Conservation (phyloP, 2,329 filamentous ascomycete genomes). For the Fusarium clavum region DNA sequence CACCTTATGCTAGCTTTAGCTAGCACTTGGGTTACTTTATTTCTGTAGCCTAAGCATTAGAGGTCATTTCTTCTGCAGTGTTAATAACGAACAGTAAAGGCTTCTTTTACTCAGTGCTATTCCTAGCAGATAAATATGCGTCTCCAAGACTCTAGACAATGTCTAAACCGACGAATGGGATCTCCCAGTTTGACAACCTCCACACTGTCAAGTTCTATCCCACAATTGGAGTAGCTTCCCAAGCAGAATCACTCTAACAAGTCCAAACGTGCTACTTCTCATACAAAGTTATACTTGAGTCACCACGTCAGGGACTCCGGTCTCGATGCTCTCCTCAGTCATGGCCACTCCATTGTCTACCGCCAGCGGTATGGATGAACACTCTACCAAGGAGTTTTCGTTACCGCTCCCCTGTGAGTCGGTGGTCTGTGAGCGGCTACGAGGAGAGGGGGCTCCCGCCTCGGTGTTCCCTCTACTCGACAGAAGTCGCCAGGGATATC, state of each 20-base stretch:
- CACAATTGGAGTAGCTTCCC: not conserved
- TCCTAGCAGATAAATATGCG: slow-evolving; percentile 7
- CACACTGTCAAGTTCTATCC: slow-evolving; percentile 4
- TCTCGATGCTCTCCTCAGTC: slow-evolving; percentile 66
- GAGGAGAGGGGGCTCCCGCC: not conserved
- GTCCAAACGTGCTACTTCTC: not conserved
- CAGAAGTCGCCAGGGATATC: slow-evolving; percentile 7
- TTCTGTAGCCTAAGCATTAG: not conserved
- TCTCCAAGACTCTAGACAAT: slow-evolving; percentile 19
- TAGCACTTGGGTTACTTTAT: not conserved
- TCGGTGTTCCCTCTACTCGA: not conserved
- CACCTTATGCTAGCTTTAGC: not conserved
- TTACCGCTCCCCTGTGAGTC: not conserved
- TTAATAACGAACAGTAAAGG: not conserved
- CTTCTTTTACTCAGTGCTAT: slow-evolving; percentile 5
- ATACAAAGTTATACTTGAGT: slow-evolving; percentile 45
- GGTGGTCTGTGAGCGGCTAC: not conserved
- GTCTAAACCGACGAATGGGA: not conserved
- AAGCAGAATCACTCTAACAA: not conserved
- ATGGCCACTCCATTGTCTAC: slow-evolving; percentile 66
- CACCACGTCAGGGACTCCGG: slow-evolving; percentile 59
- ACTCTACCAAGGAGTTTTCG: slow-evolving; percentile 5
- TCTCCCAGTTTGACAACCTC: not conserved
- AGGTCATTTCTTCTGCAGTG: not conserved
- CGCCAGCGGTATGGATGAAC: slow-evolving; percentile 52